Evolutionary conservation across 257 asterid species (phyloP).

Genomic region (Nicotiana noctiflora): DNA sequence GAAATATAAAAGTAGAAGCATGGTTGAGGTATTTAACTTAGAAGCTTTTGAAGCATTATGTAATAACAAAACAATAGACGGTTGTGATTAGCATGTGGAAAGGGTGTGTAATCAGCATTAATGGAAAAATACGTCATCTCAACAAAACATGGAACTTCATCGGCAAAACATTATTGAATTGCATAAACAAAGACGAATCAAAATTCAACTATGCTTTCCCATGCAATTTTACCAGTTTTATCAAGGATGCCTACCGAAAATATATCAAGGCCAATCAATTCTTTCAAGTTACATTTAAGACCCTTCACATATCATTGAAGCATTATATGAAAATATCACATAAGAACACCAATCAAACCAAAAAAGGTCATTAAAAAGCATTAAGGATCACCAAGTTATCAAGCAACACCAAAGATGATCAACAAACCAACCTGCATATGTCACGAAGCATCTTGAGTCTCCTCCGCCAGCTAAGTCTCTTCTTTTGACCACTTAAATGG

Average conservation of each 20-base stretch:
- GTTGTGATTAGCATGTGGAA: background rate
- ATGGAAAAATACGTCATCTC: background rate
- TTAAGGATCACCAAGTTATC: background rate
- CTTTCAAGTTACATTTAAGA: background rate
- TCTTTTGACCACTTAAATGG: slow-evolving; percentile 90
- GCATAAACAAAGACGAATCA: background rate
- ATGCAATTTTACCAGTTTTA: background rate
- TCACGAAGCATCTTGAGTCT: slow-evolving; percentile 92
- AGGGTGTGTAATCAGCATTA: background rate
- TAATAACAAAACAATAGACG: background rate
- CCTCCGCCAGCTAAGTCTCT: slow-evolving; percentile 83
- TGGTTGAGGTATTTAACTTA: slow-evolving; percentile 3
- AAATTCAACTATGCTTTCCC: background rate
- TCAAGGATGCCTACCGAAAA: background rate
- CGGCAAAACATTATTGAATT: background rate
- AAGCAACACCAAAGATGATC: background rate
- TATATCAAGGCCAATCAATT: background rate
- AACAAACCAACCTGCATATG: slow-evolving; percentile 79
- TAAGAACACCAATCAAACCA: background rate
- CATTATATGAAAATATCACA: background rate
- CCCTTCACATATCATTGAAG: background rate
- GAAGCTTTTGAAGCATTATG: background rate
- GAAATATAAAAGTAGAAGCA: slow-evolving; percentile 9
- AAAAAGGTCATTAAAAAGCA: background rate
- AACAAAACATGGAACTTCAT: background rate